Percentiles rank a stretch among this genome's conserved stretches.
These are phyloP conservation scores for Exutisphaerella laricina DNA, from an alignment of 2,329 filamentous ascomycete genomes.

Conservation along the genomic window DNA sequence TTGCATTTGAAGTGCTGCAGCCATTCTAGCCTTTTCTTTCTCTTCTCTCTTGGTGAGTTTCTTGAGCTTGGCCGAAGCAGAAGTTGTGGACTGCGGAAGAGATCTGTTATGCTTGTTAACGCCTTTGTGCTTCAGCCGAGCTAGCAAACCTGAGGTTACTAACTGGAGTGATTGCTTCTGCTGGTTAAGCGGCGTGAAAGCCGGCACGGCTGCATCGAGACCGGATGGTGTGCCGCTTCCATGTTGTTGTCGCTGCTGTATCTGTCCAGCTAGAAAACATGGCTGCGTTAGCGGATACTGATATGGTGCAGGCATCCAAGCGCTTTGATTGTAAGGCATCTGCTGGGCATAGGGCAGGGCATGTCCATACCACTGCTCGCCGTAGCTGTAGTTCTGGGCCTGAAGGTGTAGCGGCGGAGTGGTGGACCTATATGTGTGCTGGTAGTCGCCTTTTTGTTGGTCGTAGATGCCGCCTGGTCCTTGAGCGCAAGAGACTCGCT, in stretches of 20 bases:
- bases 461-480: neutral
- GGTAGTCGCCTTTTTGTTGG: neutral
- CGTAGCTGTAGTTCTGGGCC: neutral
- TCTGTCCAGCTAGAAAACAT: neutral
- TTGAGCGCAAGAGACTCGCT: neutral
- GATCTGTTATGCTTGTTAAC: too few relatives aligned
- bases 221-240: neutral
- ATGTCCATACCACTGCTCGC: constrained; percentile 1
- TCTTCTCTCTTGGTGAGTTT: too few relatives aligned
- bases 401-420: constrained; percentile 2
- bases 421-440: too few relatives aligned
- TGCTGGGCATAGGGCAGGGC: neutral
- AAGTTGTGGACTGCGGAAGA: neutral
- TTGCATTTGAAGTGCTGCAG: too few relatives aligned
- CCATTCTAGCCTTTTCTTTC: too few relatives aligned
- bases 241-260: neutral
- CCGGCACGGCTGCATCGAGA: neutral
- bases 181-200: constrained; percentile 5
- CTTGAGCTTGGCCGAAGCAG: too few relatives aligned
- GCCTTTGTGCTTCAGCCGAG: too few relatives aligned
- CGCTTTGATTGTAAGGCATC: constrained; percentile 1
- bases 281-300: constrained; percentile 4
- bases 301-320: neutral
- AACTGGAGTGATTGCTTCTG: too few relatives aligned
- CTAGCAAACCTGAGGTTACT: too few relatives aligned